Conservation (phyloP, 495 filamentous ascomycete species). For the Neurospora sp. region DNA sequence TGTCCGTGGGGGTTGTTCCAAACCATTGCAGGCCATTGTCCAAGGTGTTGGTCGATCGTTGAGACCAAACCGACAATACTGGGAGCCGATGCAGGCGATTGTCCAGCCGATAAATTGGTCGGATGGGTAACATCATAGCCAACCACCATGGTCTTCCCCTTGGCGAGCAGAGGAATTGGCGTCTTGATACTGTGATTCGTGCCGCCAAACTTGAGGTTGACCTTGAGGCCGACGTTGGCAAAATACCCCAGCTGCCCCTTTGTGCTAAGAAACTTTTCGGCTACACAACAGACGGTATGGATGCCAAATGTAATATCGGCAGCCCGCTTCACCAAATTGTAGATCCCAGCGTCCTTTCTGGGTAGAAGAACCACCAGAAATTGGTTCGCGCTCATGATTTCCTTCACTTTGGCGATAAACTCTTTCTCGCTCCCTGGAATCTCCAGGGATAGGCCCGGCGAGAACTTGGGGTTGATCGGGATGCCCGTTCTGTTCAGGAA, state of each 20-base stretch:
- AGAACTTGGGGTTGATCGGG: conserved; percentile 10
- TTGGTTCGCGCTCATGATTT: conserved; percentile 2
- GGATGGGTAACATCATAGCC: conserved; percentile 89
- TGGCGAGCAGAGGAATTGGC: conserved; percentile 44
- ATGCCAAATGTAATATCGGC: conserved; percentile 57
- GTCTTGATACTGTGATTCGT: conserved; percentile 54
- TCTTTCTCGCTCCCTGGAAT: not conserved
- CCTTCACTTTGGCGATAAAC: conserved; percentile 1
- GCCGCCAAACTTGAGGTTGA: conserved; percentile 82
- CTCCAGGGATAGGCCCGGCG: not conserved
- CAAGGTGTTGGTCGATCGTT: conserved; percentile 50
- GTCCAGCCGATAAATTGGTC: conserved; percentile 50
- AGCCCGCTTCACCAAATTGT: conserved; percentile 57
- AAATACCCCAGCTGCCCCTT: conserved; percentile 44
- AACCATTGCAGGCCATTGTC: conserved; percentile 60
- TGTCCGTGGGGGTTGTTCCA: conserved; percentile 44
- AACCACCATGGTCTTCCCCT: conserved; percentile 62
- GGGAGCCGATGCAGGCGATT: conserved; percentile 38
- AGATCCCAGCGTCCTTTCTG: conserved; percentile 38
- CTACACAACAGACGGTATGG: conserved; percentile 53
- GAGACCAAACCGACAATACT: conserved; percentile 71
- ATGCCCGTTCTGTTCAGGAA: conserved; percentile 29
- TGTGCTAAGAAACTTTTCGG: conserved; percentile 36
- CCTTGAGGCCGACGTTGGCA: conserved; percentile 69
- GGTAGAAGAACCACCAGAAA: conserved; percentile 59